phyloP scores from a whole-genome alignment of 768 basidiomycete genomes.

The Russula compacta region DNA sequence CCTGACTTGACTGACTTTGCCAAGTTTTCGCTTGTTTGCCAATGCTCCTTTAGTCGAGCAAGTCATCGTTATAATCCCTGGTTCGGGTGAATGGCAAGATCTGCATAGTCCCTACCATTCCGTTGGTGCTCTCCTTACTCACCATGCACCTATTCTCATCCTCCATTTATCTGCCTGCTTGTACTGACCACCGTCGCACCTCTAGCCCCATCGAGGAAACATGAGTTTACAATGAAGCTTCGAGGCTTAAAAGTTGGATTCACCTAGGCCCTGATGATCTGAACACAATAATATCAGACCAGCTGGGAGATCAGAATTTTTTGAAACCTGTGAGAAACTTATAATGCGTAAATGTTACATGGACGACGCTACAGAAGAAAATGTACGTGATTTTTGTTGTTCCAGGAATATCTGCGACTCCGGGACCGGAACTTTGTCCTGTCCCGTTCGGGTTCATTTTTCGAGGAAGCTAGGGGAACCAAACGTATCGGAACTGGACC shows the following conservation, averaged over 20 bases:
- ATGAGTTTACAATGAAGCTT: not conserved
- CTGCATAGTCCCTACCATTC: too few species aligned
- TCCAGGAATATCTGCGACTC: not conserved
- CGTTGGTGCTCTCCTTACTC: too few species aligned
- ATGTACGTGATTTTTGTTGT: not conserved
- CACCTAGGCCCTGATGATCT: not conserved
- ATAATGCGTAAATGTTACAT: not conserved
- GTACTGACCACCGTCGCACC: too few species aligned
- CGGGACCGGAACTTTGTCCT: not conserved
- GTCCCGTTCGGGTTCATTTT: too few species aligned
- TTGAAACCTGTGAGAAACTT: not conserved
- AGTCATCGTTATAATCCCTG: too few species aligned
- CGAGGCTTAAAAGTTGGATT: not conserved
- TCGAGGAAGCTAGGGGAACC: too few species aligned
- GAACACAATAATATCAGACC: not conserved
- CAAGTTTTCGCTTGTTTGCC: too few species aligned
- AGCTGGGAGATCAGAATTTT: not conserved
- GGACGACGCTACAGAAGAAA: not conserved
- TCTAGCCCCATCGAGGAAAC: too few species aligned
- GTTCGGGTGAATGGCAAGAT: too few species aligned
- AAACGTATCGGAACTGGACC: not conserved
- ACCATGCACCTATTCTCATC: too few species aligned
- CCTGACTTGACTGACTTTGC: too few species aligned
- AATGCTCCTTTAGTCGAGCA: too few species aligned
- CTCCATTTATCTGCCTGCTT: not conserved